A percentile compares a stretch with the other conserved stretches of the same genome.
Conservation (phyloP, 495 filamentous ascomycete genomes). For the Penicillium cinerascens region DNA sequence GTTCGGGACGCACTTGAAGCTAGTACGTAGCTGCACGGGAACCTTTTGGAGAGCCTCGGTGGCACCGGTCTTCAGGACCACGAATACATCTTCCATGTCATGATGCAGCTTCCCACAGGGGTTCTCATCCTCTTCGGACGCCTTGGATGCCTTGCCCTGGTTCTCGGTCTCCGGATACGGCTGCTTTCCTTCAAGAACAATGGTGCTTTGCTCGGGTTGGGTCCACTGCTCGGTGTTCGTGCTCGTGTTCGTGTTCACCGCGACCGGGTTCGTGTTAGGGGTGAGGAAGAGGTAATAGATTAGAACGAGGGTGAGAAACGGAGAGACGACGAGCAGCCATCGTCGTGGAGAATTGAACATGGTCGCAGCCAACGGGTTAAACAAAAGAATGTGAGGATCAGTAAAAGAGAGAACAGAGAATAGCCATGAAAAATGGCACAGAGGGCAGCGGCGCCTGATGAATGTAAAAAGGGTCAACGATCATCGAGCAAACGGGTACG, state of each 20-base stretch:
- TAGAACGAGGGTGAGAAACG: slow-evolving; percentile 20
- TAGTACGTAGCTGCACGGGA: slow-evolving; percentile 39
- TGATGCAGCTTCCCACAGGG: slow-evolving; percentile 17
- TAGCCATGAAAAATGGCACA: background rate
- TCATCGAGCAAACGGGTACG: slow-evolving; percentile 11
- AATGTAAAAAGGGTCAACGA: slow-evolving; percentile 15
- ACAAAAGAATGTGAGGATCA: background rate
- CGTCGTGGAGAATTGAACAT: slow-evolving; percentile 29
- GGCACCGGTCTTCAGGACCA: slow-evolving; percentile 43
- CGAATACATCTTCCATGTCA: slow-evolving; percentile 36
- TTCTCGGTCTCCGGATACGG: background rate
- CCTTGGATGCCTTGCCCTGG: background rate
- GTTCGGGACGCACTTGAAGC: slow-evolving; percentile 39
- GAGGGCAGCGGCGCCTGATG: slow-evolving; percentile 7
- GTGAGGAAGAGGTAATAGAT: slow-evolving; percentile 18
- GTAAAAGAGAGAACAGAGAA: slow-evolving; percentile 4
- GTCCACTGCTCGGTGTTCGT: slow-evolving; percentile 3
- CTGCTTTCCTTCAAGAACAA: slow-evolving; percentile 8
- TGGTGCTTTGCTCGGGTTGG: slow-evolving; percentile 4
- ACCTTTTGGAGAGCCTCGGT: slow-evolving; percentile 38
- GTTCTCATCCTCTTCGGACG: slow-evolving; percentile 6
- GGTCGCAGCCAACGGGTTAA: slow-evolving; percentile 1
- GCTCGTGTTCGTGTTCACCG: background rate
- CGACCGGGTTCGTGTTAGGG: slow-evolving; percentile 8
- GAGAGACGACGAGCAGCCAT: slow-evolving; percentile 27